Base-by-base conservation (phyloP, 345 rosid genomes). In the Microthlaspi erraticum region DNA sequence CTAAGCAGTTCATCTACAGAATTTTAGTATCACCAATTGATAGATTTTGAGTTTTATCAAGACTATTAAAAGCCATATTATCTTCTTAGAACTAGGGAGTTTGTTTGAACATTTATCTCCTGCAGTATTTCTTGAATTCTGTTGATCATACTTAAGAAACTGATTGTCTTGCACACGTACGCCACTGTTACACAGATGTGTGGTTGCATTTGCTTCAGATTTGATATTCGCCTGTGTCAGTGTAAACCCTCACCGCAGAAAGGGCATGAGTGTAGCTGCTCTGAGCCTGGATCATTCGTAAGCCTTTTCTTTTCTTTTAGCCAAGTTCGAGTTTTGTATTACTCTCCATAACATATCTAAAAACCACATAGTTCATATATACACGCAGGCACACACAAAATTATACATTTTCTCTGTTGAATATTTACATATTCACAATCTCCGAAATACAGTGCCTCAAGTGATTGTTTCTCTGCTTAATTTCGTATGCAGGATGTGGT, bases 221-320 rank as follows among this genome's bases (percentile, higher is more conserved):
- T 68, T 91, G 48, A 49, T 88, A 71, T 91, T 89, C 66, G 82
- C 86, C 56, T 51, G 72, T 68, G 83, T 90, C 54, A 86, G 91
- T 68, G 60, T 87, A 81, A 88, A 89, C 80, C 97, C 96, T 64
- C 97, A 91, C 60, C 90, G 84, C 14, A 76, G 58, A 59, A 82
- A 68, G 82, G 91, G 87, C 74, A 75, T 87, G 69, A 83, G 78
- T 82, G 32, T 75, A 38, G 65, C 81, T 79, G 71, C 84, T 43
- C 84, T 93, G 37, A 91, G 97, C 74, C 89, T 93, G 26, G 95
- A 93, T 85, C 99, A 93, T 46, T 80, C 95, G 98, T 91, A 86
- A 82, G 96, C 54, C 13, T 50, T 71, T 60, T 23, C 20, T 44
- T 64, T 69, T 14, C 8, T 64, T 42, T 51, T 13, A 26, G 34